Conservation (phyloP, 352 stramenopile genomes). For the Blastocystis sp. region DNA sequence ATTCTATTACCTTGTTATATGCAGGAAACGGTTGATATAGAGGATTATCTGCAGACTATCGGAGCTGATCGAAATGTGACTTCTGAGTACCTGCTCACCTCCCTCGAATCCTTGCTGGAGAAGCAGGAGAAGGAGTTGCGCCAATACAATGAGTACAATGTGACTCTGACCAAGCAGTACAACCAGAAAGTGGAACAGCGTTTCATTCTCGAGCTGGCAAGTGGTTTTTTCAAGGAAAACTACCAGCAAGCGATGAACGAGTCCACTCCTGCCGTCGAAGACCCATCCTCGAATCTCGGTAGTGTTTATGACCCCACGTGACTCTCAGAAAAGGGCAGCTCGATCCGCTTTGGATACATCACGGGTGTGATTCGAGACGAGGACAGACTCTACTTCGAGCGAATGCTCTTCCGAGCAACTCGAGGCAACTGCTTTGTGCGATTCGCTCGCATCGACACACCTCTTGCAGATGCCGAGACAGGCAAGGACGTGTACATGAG, state of each 20-base stretch:
- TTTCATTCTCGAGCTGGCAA: slow-evolving; percentile 66
- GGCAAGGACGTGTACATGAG: slow-evolving; percentile 76
- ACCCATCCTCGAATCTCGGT: not conserved
- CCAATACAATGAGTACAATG: slow-evolving; percentile 92
- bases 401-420: slow-evolving; percentile 95
- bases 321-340: not conserved
- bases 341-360: slow-evolving; percentile 62
- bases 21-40: slow-evolving; percentile 25
- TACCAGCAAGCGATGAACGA: not conserved
- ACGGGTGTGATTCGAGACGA: slow-evolving; percentile 81
- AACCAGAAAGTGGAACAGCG: slow-evolving; percentile 80
- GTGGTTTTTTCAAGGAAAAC: slow-evolving; percentile 62
- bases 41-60: slow-evolving; percentile 40
- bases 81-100: slow-evolving; percentile 76
- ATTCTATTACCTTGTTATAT: not conserved
- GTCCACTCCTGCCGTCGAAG: not conserved
- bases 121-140: slow-evolving; percentile 88
- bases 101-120: slow-evolving; percentile 87
- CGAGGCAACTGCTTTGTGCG: slow-evolving; percentile 95
- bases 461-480: slow-evolving; percentile 77
- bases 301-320: not conserved
- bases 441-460: slow-evolving; percentile 87
- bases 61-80: not conserved
- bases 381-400: slow-evolving; percentile 88
- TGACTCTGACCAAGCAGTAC: slow-evolving; percentile 93